A percentile compares a stretch with the other conserved stretches of the same genome.
Conservation (phyloP, 352 stramenopile species). For the Thraustochytrium striatum region DNA sequence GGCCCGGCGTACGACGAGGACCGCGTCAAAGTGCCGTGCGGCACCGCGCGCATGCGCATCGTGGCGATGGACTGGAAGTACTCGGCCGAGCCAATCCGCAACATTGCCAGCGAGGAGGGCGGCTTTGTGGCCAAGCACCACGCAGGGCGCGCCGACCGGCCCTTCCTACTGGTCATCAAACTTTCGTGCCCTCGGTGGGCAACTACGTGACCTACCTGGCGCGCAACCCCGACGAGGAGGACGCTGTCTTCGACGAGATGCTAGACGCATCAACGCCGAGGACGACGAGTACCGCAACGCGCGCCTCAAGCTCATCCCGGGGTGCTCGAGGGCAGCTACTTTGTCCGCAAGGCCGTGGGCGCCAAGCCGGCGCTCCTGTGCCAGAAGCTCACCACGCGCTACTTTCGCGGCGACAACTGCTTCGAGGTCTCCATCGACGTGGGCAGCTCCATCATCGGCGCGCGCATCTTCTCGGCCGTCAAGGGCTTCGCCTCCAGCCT, state of each 20-base stretch:
- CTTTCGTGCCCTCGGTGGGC: slow-evolving; percentile 73
- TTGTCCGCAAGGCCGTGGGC: slow-evolving; percentile 74
- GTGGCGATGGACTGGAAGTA: slow-evolving; percentile 21
- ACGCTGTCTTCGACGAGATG: slow-evolving; percentile 75
- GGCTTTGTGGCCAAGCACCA: slow-evolving; percentile 65
- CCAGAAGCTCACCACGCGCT: slow-evolving; percentile 77
- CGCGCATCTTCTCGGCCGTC: slow-evolving; percentile 67
- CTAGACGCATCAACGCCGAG: slow-evolving; percentile 72
- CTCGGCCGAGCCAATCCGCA: slow-evolving; percentile 21
- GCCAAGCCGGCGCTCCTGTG: slow-evolving; percentile 75
- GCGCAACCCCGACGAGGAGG: not conserved
- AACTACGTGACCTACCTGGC: slow-evolving; percentile 75
- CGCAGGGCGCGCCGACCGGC: slow-evolving; percentile 53
- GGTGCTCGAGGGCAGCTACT: slow-evolving; percentile 77
- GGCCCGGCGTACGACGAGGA: slow-evolving; percentile 74
- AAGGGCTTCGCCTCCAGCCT: slow-evolving; percentile 79
- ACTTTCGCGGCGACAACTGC: slow-evolving; percentile 76
- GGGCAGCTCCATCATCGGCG: slow-evolving; percentile 71
- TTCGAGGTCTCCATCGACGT: slow-evolving; percentile 81
- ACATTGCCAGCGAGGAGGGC: slow-evolving; percentile 62
- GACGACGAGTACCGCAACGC: slow-evolving; percentile 78
- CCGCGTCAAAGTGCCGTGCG: slow-evolving; percentile 73
- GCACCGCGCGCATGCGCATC: slow-evolving; percentile 39
- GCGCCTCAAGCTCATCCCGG: slow-evolving; percentile 80
- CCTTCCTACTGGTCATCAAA: slow-evolving; percentile 78